A percentile compares a stretch with the other conserved stretches of the same genome.
Conservation (phyloP, 1,284 basidiomycete species). For the Sanguinoderma infundibulare region DNA sequence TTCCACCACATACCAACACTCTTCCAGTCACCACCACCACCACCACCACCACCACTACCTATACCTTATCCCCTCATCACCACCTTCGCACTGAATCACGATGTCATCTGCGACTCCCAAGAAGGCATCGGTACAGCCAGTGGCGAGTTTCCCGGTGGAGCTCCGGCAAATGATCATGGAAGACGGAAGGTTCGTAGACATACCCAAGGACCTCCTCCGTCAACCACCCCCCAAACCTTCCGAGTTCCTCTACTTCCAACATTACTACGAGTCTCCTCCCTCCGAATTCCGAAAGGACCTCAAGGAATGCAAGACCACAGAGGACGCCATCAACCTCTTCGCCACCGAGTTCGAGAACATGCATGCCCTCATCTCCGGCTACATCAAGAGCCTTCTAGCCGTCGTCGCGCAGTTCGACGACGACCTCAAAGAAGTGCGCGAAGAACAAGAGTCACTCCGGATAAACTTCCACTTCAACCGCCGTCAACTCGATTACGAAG, state of each 20-base stretch:
- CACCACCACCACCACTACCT: neutral
- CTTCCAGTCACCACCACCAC: no score
- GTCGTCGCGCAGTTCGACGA: neutral
- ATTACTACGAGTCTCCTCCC: conserved; percentile 6
- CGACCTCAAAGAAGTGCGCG: neutral
- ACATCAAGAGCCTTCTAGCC: neutral
- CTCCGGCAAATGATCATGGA: conserved; percentile 14
- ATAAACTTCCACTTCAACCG: neutral
- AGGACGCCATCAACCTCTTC: conserved; percentile 18
- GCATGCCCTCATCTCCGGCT: conserved; percentile 17
- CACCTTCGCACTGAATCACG: neutral
- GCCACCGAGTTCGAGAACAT: conserved; percentile 21
- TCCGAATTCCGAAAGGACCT: conserved; percentile 6
- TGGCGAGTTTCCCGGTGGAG: neutral
- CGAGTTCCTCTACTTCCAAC: conserved; percentile 22
- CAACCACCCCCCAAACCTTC: conserved; percentile 12
- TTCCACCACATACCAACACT: no score
- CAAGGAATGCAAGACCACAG: conserved; percentile 9
- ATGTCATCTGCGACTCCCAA: conserved; percentile 5
- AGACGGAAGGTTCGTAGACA: conserved; percentile 17
- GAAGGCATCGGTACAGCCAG: neutral
- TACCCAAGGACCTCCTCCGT: conserved; percentile 12
- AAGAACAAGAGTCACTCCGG: neutral
- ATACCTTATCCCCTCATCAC: neutral
- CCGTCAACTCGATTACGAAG: neutral